Conservation (phyloP, 73 alveolate species). For the Paramecium biaurelia region DNA sequence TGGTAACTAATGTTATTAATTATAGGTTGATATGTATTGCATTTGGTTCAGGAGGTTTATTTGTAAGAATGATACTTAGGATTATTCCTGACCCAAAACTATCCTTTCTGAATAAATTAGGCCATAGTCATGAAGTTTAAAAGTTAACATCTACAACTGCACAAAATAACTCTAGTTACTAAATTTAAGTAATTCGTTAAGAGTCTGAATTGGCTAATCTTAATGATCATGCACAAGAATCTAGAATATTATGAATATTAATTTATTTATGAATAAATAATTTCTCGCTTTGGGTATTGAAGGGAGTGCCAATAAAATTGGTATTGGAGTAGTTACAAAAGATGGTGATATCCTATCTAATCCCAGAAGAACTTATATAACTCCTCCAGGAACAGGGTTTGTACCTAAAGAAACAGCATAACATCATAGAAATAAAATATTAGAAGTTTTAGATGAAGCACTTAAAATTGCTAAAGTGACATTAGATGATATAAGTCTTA, state of each 20-base stretch:
- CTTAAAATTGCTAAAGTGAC: constrained; percentile 85
- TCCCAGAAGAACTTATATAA: constrained; percentile 93
- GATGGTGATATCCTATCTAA: constrained; percentile 94
- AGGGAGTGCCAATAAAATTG: constrained; percentile 94
- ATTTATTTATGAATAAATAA: not conserved
- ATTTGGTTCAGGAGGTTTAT: constrained; percentile 65
- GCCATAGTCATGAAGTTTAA: not conserved
- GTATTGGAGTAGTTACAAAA: constrained; percentile 87
- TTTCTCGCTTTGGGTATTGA: constrained; percentile 85
- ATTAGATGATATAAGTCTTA: constrained; percentile 81
- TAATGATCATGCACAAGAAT: not conserved
- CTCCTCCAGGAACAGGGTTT: constrained; percentile 99
- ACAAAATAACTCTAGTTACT: not conserved
- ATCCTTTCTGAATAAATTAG: not conserved
- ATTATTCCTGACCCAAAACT: constrained; percentile 18
- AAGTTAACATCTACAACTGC: not conserved
- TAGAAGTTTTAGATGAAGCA: constrained; percentile 87
- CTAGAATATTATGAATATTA: not conserved
- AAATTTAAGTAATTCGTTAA: not conserved
- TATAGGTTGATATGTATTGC: constrained; percentile 71
- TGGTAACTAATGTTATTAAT: constrained; percentile 50
- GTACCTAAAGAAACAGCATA: constrained; percentile 98
- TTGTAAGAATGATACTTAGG: constrained; percentile 31
- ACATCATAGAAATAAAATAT: constrained; percentile 92
- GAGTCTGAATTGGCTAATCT: not conserved